Evolutionary conservation across 257 asterid genomes (phyloP).

Genomic region (Linderniella brevidens): DNA sequence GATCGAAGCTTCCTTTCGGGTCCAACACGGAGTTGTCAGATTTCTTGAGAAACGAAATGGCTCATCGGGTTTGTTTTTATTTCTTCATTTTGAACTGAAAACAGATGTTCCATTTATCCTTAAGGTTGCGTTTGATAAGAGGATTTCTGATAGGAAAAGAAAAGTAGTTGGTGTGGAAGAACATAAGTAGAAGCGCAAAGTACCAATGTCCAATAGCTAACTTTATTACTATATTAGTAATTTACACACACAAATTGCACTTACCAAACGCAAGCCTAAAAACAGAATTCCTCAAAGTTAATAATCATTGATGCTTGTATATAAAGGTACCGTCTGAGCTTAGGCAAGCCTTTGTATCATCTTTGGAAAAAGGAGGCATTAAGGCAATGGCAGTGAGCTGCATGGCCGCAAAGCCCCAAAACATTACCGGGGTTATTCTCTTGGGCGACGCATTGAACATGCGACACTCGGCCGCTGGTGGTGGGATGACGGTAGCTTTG

Average conservation of each 20-base stretch:
- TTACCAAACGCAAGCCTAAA: too few relatives aligned
- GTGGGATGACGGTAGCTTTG: conserved; percentile 47
- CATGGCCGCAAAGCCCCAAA: conserved; percentile 39
- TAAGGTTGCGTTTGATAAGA: too few relatives aligned
- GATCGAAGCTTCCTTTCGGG: conserved; percentile 27
- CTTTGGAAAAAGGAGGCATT: conserved; percentile 21
- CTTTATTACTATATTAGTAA: too few relatives aligned
- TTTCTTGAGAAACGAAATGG: conserved; percentile 23
- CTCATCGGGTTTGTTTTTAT: conserved; percentile 30
- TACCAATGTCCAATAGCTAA: too few relatives aligned
- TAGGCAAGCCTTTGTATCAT: not conserved
- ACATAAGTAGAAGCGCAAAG: too few relatives aligned
- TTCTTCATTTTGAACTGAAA: too few relatives aligned
- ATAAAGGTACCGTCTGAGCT: not conserved
- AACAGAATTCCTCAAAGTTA: not conserved
- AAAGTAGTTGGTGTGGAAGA: too few relatives aligned
- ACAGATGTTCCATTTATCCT: too few relatives aligned
- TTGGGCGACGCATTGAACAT: conserved; percentile 48
- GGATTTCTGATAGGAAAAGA: too few relatives aligned
- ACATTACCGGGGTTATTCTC: conserved; percentile 36
- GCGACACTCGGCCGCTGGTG: conserved; percentile 40
- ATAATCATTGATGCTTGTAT: not conserved
- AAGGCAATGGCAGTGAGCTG: conserved; percentile 37
- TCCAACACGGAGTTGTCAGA: conserved; percentile 34
- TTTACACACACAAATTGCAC: too few relatives aligned